phyloP scores from a whole-genome alignment of 164 flowering plant genomes.

The Tetrastigma voinierianum region DNA sequence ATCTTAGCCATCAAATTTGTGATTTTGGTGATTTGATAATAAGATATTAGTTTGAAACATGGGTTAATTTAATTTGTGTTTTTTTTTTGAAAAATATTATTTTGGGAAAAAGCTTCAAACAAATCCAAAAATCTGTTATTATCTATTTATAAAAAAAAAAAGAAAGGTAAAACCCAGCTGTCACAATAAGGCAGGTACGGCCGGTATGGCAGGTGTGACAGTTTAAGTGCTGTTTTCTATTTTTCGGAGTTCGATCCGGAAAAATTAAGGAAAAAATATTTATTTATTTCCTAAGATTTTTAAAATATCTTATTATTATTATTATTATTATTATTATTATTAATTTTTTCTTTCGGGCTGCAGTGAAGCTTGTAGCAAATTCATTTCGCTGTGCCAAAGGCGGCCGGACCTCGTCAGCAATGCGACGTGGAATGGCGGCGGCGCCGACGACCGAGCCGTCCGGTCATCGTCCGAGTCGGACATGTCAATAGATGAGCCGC shows the following conservation, averaged over 20 bases:
- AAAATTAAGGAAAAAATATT: too few relatives aligned
- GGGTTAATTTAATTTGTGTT: too few relatives aligned
- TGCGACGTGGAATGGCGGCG: conserved; percentile 37
- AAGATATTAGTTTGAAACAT: too few relatives aligned
- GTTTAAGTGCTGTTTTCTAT: conserved; percentile 7
- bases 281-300: not conserved
- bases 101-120: too few relatives aligned
- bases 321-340: too few relatives aligned
- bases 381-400: conserved; percentile 59
- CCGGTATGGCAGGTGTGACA: conserved; percentile 13
- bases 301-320: not conserved
- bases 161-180: not conserved
- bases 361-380: conserved; percentile 89
- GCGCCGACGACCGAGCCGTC: conserved; percentile 44
- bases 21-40: too few relatives aligned
- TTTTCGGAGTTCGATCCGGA: not conserved
- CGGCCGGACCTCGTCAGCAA: conserved; percentile 57
- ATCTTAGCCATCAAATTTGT: too few relatives aligned
- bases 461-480: conserved; percentile 74
- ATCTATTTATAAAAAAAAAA: not conserved
- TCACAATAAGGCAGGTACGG: conserved; percentile 1
- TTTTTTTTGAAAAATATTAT: too few relatives aligned
- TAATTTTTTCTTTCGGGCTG: conserved; percentile 3
- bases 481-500: conserved; percentile 82
- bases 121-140: too few relatives aligned